A percentile compares a stretch with the other conserved stretches of the same genome.
Evolutionary conservation across 208 protist species (phyloP).

Genomic region (Acanthamoeba divionensis): DNA sequence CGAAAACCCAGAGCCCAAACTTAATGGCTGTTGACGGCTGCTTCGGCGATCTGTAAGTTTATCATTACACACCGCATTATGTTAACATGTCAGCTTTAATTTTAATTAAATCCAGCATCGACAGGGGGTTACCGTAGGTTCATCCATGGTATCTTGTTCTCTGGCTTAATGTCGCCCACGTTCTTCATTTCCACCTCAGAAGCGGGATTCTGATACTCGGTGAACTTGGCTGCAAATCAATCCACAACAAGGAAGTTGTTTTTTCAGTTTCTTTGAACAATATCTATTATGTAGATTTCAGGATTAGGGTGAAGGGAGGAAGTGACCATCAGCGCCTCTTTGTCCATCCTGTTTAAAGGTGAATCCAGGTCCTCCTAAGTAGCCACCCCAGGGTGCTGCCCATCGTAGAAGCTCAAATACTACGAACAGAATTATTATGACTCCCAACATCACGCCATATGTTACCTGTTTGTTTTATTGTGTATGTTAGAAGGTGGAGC

Average conservation of each 20-base stretch:
- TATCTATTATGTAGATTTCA: too few species aligned
- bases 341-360: not conserved
- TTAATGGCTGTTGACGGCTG: not conserved
- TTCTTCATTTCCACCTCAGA: not conserved
- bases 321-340: not conserved
- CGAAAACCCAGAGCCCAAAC: not conserved
- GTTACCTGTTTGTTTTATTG: not conserved
- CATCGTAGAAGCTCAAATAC: not conserved
- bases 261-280: too few species aligned
- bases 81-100: not conserved
- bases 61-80: not conserved
- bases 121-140: not conserved
- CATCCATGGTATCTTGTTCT: constrained; percentile 42
- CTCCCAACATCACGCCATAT: not conserved
- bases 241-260: too few species aligned
- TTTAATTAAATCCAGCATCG: not conserved
- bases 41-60: not conserved
- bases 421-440: constrained; percentile 11
- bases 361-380: not conserved
- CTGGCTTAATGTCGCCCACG: not conserved
- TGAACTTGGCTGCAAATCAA: too few species aligned
- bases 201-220: too few species aligned
- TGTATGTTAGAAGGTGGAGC: not conserved
- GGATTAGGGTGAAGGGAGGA: too few species aligned
- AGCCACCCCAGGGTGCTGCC: constrained; percentile 4